Percentiles rank a stretch among this genome's conserved stretches.
Evolutionary conservation across 2,329 filamentous ascomycete genomes (phyloP).

Genomic region (Aquanectria penicillioides): DNA sequence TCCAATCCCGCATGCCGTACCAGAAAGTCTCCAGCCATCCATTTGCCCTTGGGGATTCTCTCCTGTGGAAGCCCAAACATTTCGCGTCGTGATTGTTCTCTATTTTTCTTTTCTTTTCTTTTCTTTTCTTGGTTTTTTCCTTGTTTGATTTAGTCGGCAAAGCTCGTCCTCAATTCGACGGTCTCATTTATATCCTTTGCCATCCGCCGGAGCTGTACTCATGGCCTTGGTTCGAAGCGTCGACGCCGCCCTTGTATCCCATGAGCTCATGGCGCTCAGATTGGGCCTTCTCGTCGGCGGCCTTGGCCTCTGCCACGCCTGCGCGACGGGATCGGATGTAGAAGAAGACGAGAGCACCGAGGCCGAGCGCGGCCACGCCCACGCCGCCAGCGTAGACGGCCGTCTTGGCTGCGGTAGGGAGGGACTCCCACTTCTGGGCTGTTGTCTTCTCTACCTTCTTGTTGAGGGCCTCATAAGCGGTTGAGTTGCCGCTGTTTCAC

Average conservation of each 20-base stretch:
- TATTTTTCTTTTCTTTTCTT: too few relatives aligned
- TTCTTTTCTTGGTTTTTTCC: too few relatives aligned
- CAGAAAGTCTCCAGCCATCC: too few relatives aligned
- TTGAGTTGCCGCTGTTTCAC: conserved; percentile 64
- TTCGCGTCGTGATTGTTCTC: too few relatives aligned
- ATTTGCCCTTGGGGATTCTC: too few relatives aligned
- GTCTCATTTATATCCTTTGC: conserved; percentile 22
- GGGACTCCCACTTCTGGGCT: conserved; percentile 63
- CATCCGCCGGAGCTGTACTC: conserved; percentile 38
- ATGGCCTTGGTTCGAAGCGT: conserved; percentile 38
- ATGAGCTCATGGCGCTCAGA: conserved; percentile 63
- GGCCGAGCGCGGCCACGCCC: conserved; percentile 53
- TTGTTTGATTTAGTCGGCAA: too few relatives aligned
- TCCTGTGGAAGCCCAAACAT: too few relatives aligned
- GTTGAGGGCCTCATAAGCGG: conserved; percentile 57
- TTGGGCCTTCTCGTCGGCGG: conserved; percentile 55
- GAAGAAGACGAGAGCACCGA: conserved; percentile 59
- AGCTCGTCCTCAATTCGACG: neutral
- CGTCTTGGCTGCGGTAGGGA: conserved; percentile 60
- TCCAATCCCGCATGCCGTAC: too few relatives aligned
- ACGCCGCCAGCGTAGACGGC: conserved; percentile 62
- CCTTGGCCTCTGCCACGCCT: conserved; percentile 61
- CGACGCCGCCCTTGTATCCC: conserved; percentile 52
- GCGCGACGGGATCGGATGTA: conserved; percentile 65
- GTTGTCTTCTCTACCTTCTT: conserved; percentile 53